A percentile compares a stretch with the other conserved stretches of the same genome.
Evolutionary conservation across 495 filamentous ascomycete genomes (phyloP).

Genomic region (Baudoinia panamericana): DNA sequence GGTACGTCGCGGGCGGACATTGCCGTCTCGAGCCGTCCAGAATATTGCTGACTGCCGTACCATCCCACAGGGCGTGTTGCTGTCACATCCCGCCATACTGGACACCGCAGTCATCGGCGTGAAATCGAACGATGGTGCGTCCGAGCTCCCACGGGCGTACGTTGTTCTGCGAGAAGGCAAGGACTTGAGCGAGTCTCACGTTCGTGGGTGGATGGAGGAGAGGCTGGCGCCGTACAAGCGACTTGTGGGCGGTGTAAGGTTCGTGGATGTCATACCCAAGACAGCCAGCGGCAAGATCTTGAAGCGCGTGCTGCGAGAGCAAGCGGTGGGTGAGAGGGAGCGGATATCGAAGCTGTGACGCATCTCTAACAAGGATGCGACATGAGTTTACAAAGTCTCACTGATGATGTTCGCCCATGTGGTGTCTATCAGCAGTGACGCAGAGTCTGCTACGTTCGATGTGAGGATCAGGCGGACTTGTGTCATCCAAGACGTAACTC

Average conservation of each 20-base stretch:
- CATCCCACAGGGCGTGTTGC: conserved; percentile 35
- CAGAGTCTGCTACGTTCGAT: too few species aligned
- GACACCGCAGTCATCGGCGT: conserved; percentile 73
- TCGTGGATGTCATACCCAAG: conserved; percentile 57
- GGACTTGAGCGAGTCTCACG: conserved; percentile 46
- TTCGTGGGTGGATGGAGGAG: conserved; percentile 12
- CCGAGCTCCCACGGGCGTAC: conserved; percentile 59
- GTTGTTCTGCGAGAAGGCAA: conserved; percentile 51
- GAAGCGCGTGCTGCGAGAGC: conserved; percentile 11
- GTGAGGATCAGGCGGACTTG: too few species aligned
- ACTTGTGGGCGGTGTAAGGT: conserved; percentile 57
- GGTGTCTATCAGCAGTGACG: too few species aligned
- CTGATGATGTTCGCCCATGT: too few species aligned
- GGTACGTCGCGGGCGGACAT: too few species aligned
- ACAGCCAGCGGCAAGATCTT: conserved; percentile 31
- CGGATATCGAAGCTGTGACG: too few species aligned
- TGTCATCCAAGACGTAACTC: too few species aligned
- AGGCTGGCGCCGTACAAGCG: conserved; percentile 46
- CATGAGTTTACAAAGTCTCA: too few species aligned
- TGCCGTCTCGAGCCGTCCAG: too few species aligned
- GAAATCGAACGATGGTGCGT: conserved; percentile 31
- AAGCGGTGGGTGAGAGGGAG: background rate
- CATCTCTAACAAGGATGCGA: too few species aligned
- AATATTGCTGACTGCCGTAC: too few species aligned
- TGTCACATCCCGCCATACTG: conserved; percentile 52